These are phyloP conservation scores for Lasiodiplodia hormozganensis DNA, from an alignment of 2,329 filamentous ascomycete species.

Conservation along the genomic window DNA sequence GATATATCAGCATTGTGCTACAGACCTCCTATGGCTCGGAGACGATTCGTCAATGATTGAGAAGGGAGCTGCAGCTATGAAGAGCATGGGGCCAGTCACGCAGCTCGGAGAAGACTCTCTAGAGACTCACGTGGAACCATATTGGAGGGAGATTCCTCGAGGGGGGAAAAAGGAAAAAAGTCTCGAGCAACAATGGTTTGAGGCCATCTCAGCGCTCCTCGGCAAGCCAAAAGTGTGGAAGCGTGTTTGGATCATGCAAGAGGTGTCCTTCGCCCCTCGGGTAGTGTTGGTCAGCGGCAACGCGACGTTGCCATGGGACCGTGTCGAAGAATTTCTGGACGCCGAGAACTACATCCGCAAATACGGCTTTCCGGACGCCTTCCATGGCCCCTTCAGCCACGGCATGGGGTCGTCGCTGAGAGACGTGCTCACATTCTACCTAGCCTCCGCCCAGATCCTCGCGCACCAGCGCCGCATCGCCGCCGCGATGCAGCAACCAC, in stretches of 20 bases:
- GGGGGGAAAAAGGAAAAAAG: too few species aligned
- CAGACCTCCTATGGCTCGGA: conserved; percentile 29
- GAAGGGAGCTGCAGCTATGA: conserved; percentile 30
- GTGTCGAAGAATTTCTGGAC: conserved; percentile 9
- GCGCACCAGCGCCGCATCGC: neutral
- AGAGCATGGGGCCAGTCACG: conserved; percentile 32
- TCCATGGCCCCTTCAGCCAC: conserved; percentile 1
- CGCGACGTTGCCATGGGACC: conserved; percentile 13
- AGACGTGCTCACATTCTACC: neutral
- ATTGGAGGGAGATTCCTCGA: too few species aligned
- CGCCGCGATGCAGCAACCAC: neutral
- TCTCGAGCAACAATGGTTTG: neutral
- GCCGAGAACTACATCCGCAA: conserved; percentile 10
- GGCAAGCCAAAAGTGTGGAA: neutral
- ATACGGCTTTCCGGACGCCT: conserved; percentile 7
- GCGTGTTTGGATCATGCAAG: conserved; percentile 26
- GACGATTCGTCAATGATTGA: conserved; percentile 28
- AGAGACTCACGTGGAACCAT: too few species aligned
- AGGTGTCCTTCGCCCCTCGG: conserved; percentile 10
- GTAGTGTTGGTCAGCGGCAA: conserved; percentile 1
- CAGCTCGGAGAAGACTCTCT: conserved; percentile 15
- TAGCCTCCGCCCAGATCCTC: conserved; percentile 11
- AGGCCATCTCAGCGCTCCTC: neutral
- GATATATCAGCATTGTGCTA: conserved; percentile 25
- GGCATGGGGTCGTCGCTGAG: neutral